These are phyloP conservation scores for Olyra latifolia DNA, from an alignment of 176 grass and related monocot genomes.

Conservation along the genomic window DNA sequence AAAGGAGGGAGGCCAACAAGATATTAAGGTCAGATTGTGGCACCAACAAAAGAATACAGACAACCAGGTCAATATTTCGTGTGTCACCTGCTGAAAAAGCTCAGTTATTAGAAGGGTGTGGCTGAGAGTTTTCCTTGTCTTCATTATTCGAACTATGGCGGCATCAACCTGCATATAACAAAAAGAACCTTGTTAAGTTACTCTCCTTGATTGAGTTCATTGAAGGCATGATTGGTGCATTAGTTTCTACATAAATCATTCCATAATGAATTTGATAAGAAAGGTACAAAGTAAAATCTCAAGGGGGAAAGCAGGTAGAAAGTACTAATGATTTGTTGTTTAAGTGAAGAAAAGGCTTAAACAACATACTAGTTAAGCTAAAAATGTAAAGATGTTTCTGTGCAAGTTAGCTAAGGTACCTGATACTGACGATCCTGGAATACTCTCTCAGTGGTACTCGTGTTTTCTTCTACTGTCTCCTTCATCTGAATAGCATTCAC, in stretches of 20 bases:
- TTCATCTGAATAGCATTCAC: conserved; percentile 99
- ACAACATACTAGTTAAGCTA: conserved; percentile 13
- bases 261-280: neutral
- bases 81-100: conserved; percentile 88
- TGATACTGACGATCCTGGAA: conserved; percentile 99
- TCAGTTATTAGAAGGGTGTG: conserved; percentile 99
- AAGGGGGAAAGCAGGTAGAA: neutral
- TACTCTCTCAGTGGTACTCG: conserved; percentile 95
- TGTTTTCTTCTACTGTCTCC: conserved; percentile 99
- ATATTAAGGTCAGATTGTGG: neutral
- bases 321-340: neutral
- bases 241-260: neutral
- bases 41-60: neutral
- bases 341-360: neutral
- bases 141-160: conserved; percentile 97
- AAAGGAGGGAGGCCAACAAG: conserved; percentile 16
- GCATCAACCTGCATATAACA: conserved; percentile 77
- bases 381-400: neutral
- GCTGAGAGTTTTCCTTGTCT: conserved; percentile 94
- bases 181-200: conserved; percentile 19
- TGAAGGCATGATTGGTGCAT: neutral
- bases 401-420: conserved; percentile 44
- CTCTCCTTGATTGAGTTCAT: neutral
- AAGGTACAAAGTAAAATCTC: neutral
- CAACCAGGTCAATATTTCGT: neutral